These are phyloP conservation scores for Skeletonema menzelii DNA, from an alignment of 108 stramenopile species.

Conservation along the genomic window DNA sequence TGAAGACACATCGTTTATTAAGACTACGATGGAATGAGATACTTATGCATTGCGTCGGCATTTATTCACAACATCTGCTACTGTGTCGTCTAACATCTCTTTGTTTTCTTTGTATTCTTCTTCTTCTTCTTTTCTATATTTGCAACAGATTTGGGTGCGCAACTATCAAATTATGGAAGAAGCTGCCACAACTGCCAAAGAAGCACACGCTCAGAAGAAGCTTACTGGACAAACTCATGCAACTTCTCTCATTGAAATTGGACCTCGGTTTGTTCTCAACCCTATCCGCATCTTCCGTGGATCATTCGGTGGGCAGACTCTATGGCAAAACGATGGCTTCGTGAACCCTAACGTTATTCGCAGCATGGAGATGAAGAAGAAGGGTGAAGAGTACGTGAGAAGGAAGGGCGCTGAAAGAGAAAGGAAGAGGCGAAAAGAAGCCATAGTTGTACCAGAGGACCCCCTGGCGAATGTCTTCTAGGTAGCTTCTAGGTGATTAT, in stretches of 20 bases:
- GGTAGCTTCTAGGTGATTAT: background rate
- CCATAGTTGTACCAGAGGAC: conserved; percentile 75
- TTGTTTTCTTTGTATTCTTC: background rate
- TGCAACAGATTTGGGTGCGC: conserved; percentile 94
- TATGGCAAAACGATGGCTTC: conserved; percentile 91
- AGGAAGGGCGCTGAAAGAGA: conserved; percentile 80
- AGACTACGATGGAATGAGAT: conserved; percentile 95
- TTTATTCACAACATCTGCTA: background rate
- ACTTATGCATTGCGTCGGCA: background rate
- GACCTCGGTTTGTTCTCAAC: conserved; percentile 97
- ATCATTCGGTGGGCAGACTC: conserved; percentile 97
- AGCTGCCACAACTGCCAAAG: conserved; percentile 75
- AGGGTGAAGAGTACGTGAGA: conserved; percentile 75
- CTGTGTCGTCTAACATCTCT: background rate
- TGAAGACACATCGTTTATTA: conserved; percentile 66
- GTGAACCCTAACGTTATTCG: conserved; percentile 93
- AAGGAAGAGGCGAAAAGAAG: conserved; percentile 74
- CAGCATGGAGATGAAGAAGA: conserved; percentile 66
- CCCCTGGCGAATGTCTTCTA: conserved; percentile 83
- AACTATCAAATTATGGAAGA: conserved; percentile 98
- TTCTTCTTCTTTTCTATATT: conserved; percentile 11
- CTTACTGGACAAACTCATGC: conserved; percentile 65
- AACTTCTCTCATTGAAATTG: conserved; percentile 97
- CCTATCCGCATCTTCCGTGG: conserved; percentile 97
- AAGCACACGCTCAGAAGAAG: conserved; percentile 80